These are phyloP conservation scores for Exserohilum turcica DNA, from an alignment of 2,329 filamentous ascomycete species.

Conservation along the genomic window DNA sequence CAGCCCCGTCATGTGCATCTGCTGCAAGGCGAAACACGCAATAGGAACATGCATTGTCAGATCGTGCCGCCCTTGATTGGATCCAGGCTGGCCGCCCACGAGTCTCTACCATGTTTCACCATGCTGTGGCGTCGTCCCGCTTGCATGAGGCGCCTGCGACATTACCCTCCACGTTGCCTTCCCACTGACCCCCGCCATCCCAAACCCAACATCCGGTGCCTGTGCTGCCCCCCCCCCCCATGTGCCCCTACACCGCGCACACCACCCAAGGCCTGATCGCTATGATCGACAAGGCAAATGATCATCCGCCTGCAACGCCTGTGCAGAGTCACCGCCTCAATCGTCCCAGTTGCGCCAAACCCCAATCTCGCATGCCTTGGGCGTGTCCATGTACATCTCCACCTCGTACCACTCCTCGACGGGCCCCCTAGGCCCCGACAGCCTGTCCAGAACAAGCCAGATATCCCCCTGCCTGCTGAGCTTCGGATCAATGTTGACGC, in stretches of 20 bases:
- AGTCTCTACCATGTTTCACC: slow-evolving; percentile 23
- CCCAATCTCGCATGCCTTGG: slow-evolving; percentile 51
- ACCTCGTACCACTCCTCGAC: slow-evolving; percentile 58
- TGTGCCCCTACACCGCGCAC: slow-evolving; percentile 1
- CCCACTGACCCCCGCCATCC: neutral
- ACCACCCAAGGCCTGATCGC: neutral
- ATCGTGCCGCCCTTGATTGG: slow-evolving; percentile 37
- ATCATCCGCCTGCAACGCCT: slow-evolving; percentile 1
- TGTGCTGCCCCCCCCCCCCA: neutral
- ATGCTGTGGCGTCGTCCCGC: slow-evolving; percentile 1
- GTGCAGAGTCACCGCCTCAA: slow-evolving; percentile 6
- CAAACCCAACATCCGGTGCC: neutral
- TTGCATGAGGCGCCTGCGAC: slow-evolving; percentile 5
- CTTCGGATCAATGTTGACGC: slow-evolving; percentile 76
- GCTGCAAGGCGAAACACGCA: slow-evolving; percentile 29
- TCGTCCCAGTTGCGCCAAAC: slow-evolving; percentile 54
- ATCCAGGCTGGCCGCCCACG: slow-evolving; percentile 28
- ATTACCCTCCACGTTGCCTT: neutral
- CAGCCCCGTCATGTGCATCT: slow-evolving; percentile 24
- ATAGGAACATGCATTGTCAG: slow-evolving; percentile 28
- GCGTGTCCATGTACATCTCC: slow-evolving; percentile 54
- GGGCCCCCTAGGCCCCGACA: slow-evolving; percentile 62
- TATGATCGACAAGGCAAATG: slow-evolving; percentile 11
- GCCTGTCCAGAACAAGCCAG: slow-evolving; percentile 82
- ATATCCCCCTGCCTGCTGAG: slow-evolving; percentile 61